Evolutionary conservation across 1,139 yeast species (phyloP).

Genomic region (Candida pseudocylindracea): DNA sequence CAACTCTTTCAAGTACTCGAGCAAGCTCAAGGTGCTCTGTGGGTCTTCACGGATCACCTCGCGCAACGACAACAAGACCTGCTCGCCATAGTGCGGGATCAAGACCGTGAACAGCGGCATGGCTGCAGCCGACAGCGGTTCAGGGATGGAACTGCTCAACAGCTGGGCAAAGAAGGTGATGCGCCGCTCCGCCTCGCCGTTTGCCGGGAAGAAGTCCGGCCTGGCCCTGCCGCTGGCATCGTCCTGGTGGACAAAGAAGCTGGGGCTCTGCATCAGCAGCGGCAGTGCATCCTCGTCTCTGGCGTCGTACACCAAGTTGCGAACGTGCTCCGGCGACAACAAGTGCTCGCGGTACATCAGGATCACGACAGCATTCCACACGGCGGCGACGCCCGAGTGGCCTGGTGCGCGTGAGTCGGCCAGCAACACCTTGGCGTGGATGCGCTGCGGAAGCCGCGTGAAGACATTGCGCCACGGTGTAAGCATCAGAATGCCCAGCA

Average conservation of each 20-base stretch:
- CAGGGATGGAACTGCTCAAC: slow-evolving; percentile 54
- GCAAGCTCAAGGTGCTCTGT: slow-evolving; percentile 37
- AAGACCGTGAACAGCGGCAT: slow-evolving; percentile 72
- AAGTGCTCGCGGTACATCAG: slow-evolving; percentile 64
- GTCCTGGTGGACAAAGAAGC: slow-evolving; percentile 57
- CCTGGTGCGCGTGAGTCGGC: not conserved
- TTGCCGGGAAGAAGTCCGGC: slow-evolving; percentile 22
- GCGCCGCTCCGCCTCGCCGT: slow-evolving; percentile 62
- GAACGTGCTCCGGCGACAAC: slow-evolving; percentile 49
- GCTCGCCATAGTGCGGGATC: slow-evolving; percentile 73
- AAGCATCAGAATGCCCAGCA: slow-evolving; percentile 56
- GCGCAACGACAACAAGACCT: slow-evolving; percentile 35
- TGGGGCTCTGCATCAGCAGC: slow-evolving; percentile 22
- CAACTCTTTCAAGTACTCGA: slow-evolving; percentile 54
- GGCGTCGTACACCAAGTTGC: slow-evolving; percentile 23
- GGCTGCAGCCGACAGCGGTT: slow-evolving; percentile 40
- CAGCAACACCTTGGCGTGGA: slow-evolving; percentile 7
- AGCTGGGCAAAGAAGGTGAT: slow-evolving; percentile 81
- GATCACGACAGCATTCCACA: slow-evolving; percentile 64
- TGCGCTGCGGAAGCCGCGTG: slow-evolving; percentile 51
- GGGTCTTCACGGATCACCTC: slow-evolving; percentile 46
- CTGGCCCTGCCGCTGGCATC: slow-evolving; percentile 16
- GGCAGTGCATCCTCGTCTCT: slow-evolving; percentile 1
- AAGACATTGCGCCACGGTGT: slow-evolving; percentile 79
- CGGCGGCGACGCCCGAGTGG: slow-evolving; percentile 36